Conservation (phyloP, 169 alveolate species). For the Perkinsus marinus region DNA sequence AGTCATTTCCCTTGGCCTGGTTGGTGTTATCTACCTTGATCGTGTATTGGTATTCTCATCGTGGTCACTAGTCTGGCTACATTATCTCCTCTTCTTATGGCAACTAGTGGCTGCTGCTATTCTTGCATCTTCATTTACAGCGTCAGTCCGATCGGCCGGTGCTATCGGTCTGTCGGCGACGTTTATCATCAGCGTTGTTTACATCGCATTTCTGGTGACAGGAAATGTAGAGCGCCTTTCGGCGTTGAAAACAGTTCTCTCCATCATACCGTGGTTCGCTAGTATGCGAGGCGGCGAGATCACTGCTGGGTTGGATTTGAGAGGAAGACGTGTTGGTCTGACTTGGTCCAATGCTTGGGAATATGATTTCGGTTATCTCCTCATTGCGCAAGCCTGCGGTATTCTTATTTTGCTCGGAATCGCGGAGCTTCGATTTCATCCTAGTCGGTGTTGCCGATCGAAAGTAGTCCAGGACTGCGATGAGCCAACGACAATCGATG, state of each 20-base stretch:
- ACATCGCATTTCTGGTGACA: not conserved
- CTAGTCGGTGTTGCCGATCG: not conserved
- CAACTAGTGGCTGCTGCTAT: not conserved
- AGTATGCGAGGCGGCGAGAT: not conserved
- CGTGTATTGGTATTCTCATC: not conserved
- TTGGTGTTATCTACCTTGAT: not conserved
- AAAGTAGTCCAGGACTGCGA: no score
- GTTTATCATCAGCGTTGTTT: not conserved
- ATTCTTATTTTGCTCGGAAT: conserved; percentile 45
- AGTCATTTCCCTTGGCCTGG: conserved; percentile 23
- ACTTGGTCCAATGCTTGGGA: not conserved
- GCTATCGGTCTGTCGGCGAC: not conserved
- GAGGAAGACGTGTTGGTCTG: not conserved
- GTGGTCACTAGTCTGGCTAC: not conserved
- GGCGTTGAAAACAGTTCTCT: not conserved
- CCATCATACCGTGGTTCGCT: not conserved
- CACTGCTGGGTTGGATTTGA: not conserved
- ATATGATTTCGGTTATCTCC: not conserved
- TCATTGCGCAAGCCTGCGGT: not conserved
- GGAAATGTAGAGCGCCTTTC: not conserved
- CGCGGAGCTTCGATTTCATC: conserved; percentile 40
- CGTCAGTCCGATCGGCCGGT: not conserved
- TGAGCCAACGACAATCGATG: conserved; percentile 40
- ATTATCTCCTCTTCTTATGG: not conserved
- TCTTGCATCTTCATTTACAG: not conserved